Percentiles rank a stretch among this genome's conserved stretches.
Conservation (phyloP, 2,329 filamentous ascomycete species). For the Ophiostoma piceae region DNA sequence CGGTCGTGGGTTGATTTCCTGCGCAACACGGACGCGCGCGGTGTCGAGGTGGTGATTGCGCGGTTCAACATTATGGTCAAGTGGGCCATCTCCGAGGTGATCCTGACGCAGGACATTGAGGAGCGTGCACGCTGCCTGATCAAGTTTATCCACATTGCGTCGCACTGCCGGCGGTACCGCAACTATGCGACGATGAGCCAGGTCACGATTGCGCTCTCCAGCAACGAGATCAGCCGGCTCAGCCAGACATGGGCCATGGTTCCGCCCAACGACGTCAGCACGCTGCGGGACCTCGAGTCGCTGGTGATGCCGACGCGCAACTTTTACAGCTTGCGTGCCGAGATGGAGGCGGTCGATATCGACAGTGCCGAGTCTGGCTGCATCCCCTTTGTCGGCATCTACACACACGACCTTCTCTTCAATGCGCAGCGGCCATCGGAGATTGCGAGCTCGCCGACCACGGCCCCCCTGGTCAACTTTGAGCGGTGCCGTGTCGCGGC, state of each 20-base stretch:
- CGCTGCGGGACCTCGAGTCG: slow-evolving; percentile 62
- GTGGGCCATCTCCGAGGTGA: slow-evolving; percentile 74
- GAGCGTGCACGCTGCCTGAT: slow-evolving; percentile 72
- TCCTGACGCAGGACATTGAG: slow-evolving; percentile 65
- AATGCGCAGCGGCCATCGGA: slow-evolving; percentile 74
- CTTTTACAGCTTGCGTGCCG: slow-evolving; percentile 68
- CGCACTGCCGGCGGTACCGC: slow-evolving; percentile 66
- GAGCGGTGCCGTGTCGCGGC: slow-evolving; percentile 73
- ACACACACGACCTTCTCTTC: slow-evolving; percentile 78
- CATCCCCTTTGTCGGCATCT: slow-evolving; percentile 78
- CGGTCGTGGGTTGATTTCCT: slow-evolving; percentile 80
- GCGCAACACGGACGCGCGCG: slow-evolving; percentile 63
- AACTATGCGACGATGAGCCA: slow-evolving; percentile 84
- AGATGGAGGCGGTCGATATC: slow-evolving; percentile 66
- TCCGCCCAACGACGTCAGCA: slow-evolving; percentile 58
- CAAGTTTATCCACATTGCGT: slow-evolving; percentile 77
- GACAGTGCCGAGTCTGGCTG: slow-evolving; percentile 60
- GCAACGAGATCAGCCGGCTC: slow-evolving; percentile 64
- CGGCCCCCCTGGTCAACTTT: slow-evolving; percentile 72
- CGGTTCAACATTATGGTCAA: slow-evolving; percentile 87
- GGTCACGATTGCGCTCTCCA: slow-evolving; percentile 70
- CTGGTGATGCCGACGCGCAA: slow-evolving; percentile 73
- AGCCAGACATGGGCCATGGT: slow-evolving; percentile 67
- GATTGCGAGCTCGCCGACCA: slow-evolving; percentile 61
- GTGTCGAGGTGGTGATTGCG: slow-evolving; percentile 77